Base-by-base conservation (phyloP, 139 green algal species). In the Edaphochlamys debaryana region DNA sequence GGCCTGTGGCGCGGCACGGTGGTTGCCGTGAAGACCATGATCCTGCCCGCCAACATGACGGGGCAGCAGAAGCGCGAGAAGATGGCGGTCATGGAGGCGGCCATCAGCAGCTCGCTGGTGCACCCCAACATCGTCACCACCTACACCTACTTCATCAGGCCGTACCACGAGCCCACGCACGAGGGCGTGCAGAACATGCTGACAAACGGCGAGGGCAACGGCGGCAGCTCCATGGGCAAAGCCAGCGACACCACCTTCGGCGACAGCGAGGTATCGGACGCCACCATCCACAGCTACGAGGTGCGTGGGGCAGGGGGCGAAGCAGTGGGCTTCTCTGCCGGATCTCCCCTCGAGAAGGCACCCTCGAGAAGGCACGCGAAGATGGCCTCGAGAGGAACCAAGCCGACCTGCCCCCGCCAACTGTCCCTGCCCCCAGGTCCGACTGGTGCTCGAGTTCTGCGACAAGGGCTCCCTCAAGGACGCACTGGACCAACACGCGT, bases 391-490 rank as follows among this genome's bases (percentile, higher is more conserved):
- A n/a, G n/a, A n/a, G n/a, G n/a, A n/a, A n/a, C n/a, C n/a, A n/a
- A n/a, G 54, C 15, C 54, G 19, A 9, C 30, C 22, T 63, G 54
- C 22, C 54, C 19, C 22, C 54, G 54, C 54, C 20, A 9, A 17
- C 22, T 17, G 15, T 25, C 54, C 30, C 23, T 6, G 45, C 1
- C n/a, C 23, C 2, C 72, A 93, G 88, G 87, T 91, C 9, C 84
- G 86, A 29, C 71, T 93, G 48, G 88, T 92, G 56, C 69, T 92
- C 50, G 90, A 93, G 88, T 88, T 86, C 41, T 93, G 90, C 75
- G 88, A 93, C 82, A 85, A 86, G 76, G 88, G 88, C 67, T 87
- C 68, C 29, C 82, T 92, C 0, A 58, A 87, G 37, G 78, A 87
- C 45, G 85, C 85, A 1, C 79, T 92, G 73, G 80, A 87, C 38